Percentiles rank a stretch among this genome's conserved stretches.
Conservation (phyloP, 2,329 filamentous ascomycete genomes). For the Plenodomus tracheiphilus region DNA sequence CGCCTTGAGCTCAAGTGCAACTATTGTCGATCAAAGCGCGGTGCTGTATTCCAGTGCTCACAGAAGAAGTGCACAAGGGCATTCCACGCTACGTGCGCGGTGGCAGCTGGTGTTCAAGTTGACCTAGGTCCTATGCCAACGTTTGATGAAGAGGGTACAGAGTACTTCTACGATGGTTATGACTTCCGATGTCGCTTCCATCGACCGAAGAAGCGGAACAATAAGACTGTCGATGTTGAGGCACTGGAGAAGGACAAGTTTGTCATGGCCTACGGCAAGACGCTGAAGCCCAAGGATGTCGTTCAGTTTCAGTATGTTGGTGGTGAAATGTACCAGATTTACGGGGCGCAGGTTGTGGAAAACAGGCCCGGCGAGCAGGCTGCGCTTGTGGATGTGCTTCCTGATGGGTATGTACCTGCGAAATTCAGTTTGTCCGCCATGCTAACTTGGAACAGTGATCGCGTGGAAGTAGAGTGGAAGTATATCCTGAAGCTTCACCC, state of each 20-base stretch:
- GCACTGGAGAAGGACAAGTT: constrained; percentile 70
- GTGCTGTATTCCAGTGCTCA: constrained; percentile 96
- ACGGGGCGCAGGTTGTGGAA: constrained; percentile 84
- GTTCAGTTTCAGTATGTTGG: constrained; percentile 81
- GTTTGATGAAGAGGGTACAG: constrained; percentile 85
- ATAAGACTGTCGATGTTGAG: constrained; percentile 72
- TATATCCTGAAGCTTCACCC: constrained; percentile 76
- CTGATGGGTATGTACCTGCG: constrained; percentile 68
- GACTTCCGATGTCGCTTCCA: constrained; percentile 96
- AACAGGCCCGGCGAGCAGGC: constrained; percentile 76
- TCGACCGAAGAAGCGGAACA: constrained; percentile 83
- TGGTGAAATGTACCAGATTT: constrained; percentile 83
- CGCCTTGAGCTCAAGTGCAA: constrained; percentile 91
- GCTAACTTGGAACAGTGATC: constrained; percentile 57
- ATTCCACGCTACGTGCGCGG: constrained; percentile 94
- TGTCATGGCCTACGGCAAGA: constrained; percentile 68
- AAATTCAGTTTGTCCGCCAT: background rate
- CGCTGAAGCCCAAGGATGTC: constrained; percentile 71
- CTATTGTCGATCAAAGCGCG: constrained; percentile 90
- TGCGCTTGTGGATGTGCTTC: constrained; percentile 79
- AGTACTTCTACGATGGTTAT: constrained; percentile 89
- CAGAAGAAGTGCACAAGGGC: constrained; percentile 90
- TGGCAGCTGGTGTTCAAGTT: constrained; percentile 87
- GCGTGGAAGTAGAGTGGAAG: constrained; percentile 81
- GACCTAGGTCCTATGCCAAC: constrained; percentile 85